phyloP scores from a whole-genome alignment of 495 filamentous ascomycete genomes.

The Penicillium roqueforti region DNA sequence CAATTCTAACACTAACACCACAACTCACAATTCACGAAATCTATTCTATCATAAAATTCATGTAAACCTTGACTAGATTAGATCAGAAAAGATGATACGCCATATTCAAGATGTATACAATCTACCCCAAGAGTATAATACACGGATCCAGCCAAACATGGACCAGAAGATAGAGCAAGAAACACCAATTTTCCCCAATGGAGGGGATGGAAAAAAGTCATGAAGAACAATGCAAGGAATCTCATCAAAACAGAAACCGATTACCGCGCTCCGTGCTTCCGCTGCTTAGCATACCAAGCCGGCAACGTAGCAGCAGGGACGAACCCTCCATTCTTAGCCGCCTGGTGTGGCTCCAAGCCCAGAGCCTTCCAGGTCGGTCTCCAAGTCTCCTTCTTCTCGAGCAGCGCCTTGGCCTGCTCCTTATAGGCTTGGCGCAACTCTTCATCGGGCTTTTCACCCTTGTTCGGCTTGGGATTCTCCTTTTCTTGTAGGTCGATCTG shows the following conservation, averaged over 20 bases:
- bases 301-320: slow-evolving; percentile 6
- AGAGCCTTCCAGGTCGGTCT: slow-evolving; percentile 46
- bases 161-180: slow-evolving; percentile 5
- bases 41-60: not conserved
- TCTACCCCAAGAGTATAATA: slow-evolving; percentile 14
- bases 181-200: slow-evolving; percentile 5
- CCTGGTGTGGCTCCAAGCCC: slow-evolving; percentile 28
- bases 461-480: slow-evolving; percentile 23
- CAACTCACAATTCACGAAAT: not conserved
- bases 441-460: slow-evolving; percentile 29
- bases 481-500: slow-evolving; percentile 20
- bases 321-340: slow-evolving; percentile 3
- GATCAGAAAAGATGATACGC: slow-evolving; percentile 1
- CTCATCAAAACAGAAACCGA: not conserved
- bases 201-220: not conserved
- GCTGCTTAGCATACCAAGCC: not conserved
- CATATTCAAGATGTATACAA: slow-evolving; percentile 9
- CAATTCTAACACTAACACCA: not conserved
- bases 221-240: slow-evolving; percentile 7
- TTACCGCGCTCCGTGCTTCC: slow-evolving; percentile 4
- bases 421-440: slow-evolving; percentile 28
- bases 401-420: slow-evolving; percentile 57
- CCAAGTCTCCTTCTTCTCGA: slow-evolving; percentile 40
- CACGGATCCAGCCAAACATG: slow-evolving; percentile 4
- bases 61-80: not conserved